A percentile compares a stretch with the other conserved stretches of the same genome.
phyloP scores from a whole-genome alignment of 2,329 filamentous ascomycete genomes.

The Neofusicoccum sp. region DNA sequence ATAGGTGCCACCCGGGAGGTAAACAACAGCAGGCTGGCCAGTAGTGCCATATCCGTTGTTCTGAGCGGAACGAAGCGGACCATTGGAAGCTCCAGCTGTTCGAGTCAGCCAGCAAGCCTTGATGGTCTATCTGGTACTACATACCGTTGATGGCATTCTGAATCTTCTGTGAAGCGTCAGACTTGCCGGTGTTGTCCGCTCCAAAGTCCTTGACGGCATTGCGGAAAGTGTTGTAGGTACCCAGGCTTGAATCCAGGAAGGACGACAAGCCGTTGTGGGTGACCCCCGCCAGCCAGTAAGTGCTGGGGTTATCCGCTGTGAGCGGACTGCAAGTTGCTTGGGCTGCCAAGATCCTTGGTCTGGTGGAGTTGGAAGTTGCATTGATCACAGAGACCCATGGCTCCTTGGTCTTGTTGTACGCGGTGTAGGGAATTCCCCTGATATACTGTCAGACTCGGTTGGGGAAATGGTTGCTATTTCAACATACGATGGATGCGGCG shows the following conservation, averaged over 20 bases:
- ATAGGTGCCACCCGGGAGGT: slow-evolving; percentile 29
- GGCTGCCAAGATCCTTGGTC: not conserved
- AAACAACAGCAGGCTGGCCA: slow-evolving; percentile 27
- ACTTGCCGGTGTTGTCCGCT: slow-evolving; percentile 34
- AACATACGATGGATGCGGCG: not conserved
- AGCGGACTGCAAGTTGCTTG: slow-evolving; percentile 6
- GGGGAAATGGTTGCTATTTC: not conserved
- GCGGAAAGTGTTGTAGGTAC: slow-evolving; percentile 35
- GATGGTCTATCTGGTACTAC: not conserved
- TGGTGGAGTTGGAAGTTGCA: not conserved
- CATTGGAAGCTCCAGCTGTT: slow-evolving; percentile 13
- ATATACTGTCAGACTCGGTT: not conserved
- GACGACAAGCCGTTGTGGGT: slow-evolving; percentile 18
- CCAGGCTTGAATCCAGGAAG: not conserved
- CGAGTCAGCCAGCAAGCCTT: not conserved
- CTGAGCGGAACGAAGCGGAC: slow-evolving; percentile 10
- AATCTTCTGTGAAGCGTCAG: slow-evolving; percentile 27
- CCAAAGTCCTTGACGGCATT: slow-evolving; percentile 36
- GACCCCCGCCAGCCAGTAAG: slow-evolving; percentile 10
- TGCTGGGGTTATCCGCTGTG: not conserved
- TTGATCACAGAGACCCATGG: not conserved
- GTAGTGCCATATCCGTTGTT: slow-evolving; percentile 22
- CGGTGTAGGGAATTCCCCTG: slow-evolving; percentile 7
- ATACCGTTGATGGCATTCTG: slow-evolving; percentile 15
- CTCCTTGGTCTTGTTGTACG: not conserved